Evolutionary conservation across 2,329 filamentous ascomycete genomes (phyloP), one percentile per base, ranked within the genome.

Genomic region (Colletotrichum tanaceti): DNA sequence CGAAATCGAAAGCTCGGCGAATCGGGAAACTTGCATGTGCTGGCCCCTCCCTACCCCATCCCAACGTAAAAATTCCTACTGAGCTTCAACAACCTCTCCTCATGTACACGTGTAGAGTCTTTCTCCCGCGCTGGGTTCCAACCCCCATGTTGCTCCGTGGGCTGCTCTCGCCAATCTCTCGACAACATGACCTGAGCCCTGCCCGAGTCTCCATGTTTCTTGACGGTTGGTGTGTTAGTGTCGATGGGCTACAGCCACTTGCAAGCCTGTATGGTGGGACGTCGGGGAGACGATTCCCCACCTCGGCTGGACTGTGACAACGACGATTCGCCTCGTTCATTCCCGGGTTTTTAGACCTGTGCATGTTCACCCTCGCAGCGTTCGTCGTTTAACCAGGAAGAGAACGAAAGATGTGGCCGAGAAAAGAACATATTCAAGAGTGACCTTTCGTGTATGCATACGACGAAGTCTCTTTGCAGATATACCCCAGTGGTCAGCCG

Each of bases 251-350:
- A 20, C 20, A 39, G 53, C 65, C 53, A 58, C 44, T 65, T 44
- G 54, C 47, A 54, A 60, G 61, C 50, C 62, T 66, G 44, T 57
- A 61, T 58, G 66, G 55, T 58, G 66, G 66, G 44, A 58, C 57
- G 14, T 35, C 39, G 3, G 35, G 44, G 28, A 35, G 24, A 11
- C 44, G 28, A 61, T 52, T 60, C 62, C 61, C 66, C 50, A 57
- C 66, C 35, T 50, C 49, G 66, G 28, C 46, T 63, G 59, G 59
- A 44, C 39, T 20, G 20, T 6, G 52, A 24, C 39, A 18, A n/a
- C 57, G 35, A 22, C 43, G 28, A 41, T 5, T 60, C 55, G 43
- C 50, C 63, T 44, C 57, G 66, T 38, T 38, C 49, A 38, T 52
- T 60, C 55, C 50, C 50, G 32, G 35, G 55, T 69, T 57, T 52